phyloP scores from a whole-genome alignment of 1,284 basidiomycete species.

The Apiotrichum brassicae region DNA sequence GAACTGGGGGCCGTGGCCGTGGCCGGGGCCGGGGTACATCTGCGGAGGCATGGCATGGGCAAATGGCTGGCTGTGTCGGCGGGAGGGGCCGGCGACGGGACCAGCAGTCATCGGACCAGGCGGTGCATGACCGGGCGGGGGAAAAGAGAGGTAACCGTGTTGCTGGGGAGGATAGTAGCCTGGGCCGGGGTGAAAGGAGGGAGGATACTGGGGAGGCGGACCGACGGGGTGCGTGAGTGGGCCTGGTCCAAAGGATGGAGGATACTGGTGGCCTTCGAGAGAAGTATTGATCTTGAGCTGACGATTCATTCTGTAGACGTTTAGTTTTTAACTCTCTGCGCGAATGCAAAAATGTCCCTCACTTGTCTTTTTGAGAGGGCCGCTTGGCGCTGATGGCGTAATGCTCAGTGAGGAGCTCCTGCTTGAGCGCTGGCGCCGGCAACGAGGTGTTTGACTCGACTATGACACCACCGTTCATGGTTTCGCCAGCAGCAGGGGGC shows the following conservation, averaged over 20 bases:
- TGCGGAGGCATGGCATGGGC: not conserved
- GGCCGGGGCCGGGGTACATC: slow-evolving; percentile 1
- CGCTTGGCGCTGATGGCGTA: slow-evolving; percentile 21
- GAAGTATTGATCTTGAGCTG: slow-evolving; percentile 10
- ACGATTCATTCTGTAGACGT: slow-evolving; percentile 10
- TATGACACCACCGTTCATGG: slow-evolving; percentile 21
- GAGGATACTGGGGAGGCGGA: not conserved
- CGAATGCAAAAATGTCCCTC: not conserved
- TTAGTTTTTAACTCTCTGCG: not conserved
- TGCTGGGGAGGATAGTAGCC: slow-evolving; percentile 1
- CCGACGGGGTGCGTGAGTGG: no score
- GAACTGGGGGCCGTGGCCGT: not conserved
- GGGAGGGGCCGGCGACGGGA: slow-evolving; percentile 6
- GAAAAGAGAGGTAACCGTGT: slow-evolving; percentile 3
- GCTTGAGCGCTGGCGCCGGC: slow-evolving; percentile 18
- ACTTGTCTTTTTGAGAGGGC: slow-evolving; percentile 17
- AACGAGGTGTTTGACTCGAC: slow-evolving; percentile 15
- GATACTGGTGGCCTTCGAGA: not conserved
- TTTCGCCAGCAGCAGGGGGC: not conserved
- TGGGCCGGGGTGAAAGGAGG: not conserved
- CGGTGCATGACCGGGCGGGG: not conserved
- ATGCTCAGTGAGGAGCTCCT: slow-evolving; percentile 22
- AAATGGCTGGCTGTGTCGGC: slow-evolving; percentile 3
- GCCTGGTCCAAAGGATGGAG: not conserved
- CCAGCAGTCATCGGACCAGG: not conserved